Conservation (phyloP, 1,284 basidiomycete species). For the Boletus semigastroideus region DNA sequence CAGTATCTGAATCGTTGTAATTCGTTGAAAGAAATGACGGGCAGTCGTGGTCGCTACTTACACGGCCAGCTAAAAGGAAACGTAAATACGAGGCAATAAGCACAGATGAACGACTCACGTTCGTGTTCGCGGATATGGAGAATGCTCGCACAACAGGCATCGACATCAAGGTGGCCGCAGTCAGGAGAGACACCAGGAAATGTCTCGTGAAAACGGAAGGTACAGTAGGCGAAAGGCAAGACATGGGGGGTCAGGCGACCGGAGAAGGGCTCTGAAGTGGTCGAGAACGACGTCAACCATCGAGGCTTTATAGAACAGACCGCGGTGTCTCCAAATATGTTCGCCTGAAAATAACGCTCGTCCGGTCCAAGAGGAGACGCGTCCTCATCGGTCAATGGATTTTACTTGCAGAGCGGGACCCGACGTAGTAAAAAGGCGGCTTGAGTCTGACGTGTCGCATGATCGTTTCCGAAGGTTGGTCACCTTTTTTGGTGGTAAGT, state of each 20-base stretch:
- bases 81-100: neutral
- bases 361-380: slow-evolving; percentile 4
- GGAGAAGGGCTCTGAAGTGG: neutral
- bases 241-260: neutral
- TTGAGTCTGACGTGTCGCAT: neutral
- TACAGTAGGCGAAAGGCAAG: neutral
- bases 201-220: too few species aligned
- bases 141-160: slow-evolving; percentile 16
- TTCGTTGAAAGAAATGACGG: neutral
- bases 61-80: slow-evolving; percentile 23
- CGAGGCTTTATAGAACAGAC: slow-evolving; percentile 14
- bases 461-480: neutral
- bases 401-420: neutral
- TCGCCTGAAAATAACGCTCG: neutral
- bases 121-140: slow-evolving; percentile 23
- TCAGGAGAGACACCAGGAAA: neutral
- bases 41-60: slow-evolving; percentile 4
- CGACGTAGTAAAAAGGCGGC: neutral
- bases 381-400: slow-evolving; percentile 7
- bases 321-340: neutral
- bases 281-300: neutral
- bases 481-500: neutral
- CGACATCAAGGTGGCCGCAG: neutral
- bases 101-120: slow-evolving; percentile 20
- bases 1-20: too few species aligned